A percentile compares a stretch with the other conserved stretches of the same genome.
These are phyloP conservation scores for Papiliotrema fonsecae DNA, from an alignment of 1,284 basidiomycete species.

Conservation along the genomic window DNA sequence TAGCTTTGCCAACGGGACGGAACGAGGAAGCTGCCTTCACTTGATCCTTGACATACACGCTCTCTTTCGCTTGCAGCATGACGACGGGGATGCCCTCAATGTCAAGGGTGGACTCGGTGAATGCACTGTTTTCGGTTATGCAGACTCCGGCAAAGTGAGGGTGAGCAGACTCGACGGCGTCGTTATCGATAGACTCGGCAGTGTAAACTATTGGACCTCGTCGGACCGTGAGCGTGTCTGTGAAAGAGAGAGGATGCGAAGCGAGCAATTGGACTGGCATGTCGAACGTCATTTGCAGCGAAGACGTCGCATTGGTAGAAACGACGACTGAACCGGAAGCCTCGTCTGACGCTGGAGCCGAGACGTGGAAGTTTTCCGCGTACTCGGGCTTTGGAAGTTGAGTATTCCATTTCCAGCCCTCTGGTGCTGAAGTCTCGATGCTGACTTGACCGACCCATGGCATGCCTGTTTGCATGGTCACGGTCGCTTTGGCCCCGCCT, in stretches of 20 bases:
- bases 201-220: constrained; percentile 36
- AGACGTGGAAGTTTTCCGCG: constrained; percentile 24
- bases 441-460: constrained; percentile 26
- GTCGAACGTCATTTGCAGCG: constrained; percentile 15
- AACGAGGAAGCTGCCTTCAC: constrained; percentile 7
- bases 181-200: constrained; percentile 33
- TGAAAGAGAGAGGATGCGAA: constrained; percentile 21
- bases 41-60: constrained; percentile 4
- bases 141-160: constrained; percentile 30
- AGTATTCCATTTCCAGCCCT: constrained; percentile 26
- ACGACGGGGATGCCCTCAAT: constrained; percentile 27
- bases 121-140: constrained; percentile 13
- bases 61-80: constrained; percentile 5
- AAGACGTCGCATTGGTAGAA: background rate
- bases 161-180: constrained; percentile 12
- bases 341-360: constrained; percentile 1
- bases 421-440: constrained; percentile 18
- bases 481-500: constrained; percentile 15
- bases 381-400: constrained; percentile 24
- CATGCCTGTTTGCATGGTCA: constrained; percentile 26
- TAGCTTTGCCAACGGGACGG: constrained; percentile 3
- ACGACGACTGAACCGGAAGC: constrained; percentile 16
- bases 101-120: constrained; percentile 11
- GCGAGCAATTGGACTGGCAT: constrained; percentile 28
- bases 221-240: constrained; percentile 29